Evolutionary conservation across 106 monocot species (phyloP).

Genomic region (Iris macrosiphon): DNA sequence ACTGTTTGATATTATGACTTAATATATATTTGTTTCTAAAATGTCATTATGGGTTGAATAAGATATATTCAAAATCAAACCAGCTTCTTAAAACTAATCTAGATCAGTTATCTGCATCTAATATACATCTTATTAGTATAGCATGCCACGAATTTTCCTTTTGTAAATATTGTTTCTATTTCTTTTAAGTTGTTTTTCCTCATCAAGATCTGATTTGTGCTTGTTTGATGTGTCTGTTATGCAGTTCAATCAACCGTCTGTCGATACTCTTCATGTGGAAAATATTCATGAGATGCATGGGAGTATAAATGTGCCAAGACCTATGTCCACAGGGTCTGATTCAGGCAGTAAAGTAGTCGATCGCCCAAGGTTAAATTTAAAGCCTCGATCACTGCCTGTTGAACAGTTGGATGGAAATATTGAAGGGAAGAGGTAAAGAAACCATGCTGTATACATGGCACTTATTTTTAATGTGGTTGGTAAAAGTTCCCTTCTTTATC

Average conservation of each 20-base stretch:
- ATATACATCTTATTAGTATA: too few species aligned
- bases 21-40: too few species aligned
- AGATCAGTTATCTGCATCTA: too few species aligned
- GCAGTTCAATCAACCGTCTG: conserved; percentile 14
- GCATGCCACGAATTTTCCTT: too few species aligned
- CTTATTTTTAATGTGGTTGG: not conserved
- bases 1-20: too few species aligned
- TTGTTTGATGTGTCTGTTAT: conserved; percentile 1
- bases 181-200: too few species aligned
- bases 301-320: conserved; percentile 14
- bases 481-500: not conserved
- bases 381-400: conserved; percentile 41
- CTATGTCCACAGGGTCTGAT: conserved; percentile 28
- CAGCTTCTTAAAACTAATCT: too few species aligned
- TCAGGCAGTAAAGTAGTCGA: conserved; percentile 21
- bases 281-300: conserved; percentile 22
- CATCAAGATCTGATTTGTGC: not conserved
- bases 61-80: too few species aligned
- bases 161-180: too few species aligned
- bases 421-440: conserved; percentile 45
- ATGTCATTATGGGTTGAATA: too few species aligned
- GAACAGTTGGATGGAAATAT: conserved; percentile 32
- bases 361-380: conserved; percentile 60
- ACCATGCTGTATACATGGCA: conserved; percentile 2
- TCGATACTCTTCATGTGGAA: conserved; percentile 7